phyloP scores from a whole-genome alignment of 495 filamentous ascomycete species.

The Penicillium paradoxum region DNA sequence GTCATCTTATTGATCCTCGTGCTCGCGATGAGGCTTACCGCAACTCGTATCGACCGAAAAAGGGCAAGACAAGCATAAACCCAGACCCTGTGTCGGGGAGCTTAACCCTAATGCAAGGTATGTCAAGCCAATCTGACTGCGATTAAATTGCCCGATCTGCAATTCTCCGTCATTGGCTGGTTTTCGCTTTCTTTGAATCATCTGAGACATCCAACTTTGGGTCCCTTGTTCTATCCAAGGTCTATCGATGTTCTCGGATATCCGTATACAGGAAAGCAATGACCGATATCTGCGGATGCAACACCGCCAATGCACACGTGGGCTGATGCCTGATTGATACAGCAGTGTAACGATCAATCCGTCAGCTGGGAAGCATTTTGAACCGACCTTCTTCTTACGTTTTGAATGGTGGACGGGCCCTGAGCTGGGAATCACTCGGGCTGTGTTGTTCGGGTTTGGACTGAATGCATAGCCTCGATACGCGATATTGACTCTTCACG shows the following conservation, averaged over 20 bases:
- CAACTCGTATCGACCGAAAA: conserved; percentile 2
- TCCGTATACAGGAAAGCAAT: background rate
- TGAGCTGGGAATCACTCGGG: background rate
- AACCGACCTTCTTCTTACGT: background rate
- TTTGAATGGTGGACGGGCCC: background rate
- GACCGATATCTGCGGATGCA: background rate
- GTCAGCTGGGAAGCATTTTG: background rate
- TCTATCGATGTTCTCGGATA: background rate
- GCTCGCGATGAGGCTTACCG: background rate
- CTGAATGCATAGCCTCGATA: background rate
- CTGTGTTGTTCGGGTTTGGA: background rate
- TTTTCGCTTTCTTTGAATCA: background rate
- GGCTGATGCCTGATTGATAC: background rate
- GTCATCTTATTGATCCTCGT: background rate
- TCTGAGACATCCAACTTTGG: background rate
- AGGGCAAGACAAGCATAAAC: background rate
- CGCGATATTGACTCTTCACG: background rate
- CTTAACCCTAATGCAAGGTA: background rate
- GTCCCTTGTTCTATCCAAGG: background rate
- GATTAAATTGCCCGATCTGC: background rate
- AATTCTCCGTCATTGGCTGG: background rate
- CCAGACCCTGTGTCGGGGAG: background rate
- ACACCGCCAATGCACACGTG: background rate
- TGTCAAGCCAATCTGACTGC: conserved; percentile 1
- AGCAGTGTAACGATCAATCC: background rate